These are phyloP conservation scores for Allantophomopsis lycopodina DNA, from an alignment of 2,329 filamentous ascomycete species.

Conservation along the genomic window DNA sequence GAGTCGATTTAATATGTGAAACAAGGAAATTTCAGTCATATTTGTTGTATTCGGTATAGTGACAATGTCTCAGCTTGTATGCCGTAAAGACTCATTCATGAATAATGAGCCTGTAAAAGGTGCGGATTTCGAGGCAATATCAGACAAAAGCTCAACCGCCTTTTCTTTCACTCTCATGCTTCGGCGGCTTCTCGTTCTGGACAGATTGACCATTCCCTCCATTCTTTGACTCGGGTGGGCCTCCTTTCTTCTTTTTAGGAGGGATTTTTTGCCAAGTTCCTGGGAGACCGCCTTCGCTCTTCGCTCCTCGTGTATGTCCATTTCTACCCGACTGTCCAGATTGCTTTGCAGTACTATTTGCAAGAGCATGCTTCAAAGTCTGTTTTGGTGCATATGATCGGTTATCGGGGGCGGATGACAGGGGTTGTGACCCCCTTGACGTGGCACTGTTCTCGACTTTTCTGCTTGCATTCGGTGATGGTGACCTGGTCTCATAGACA, in stretches of 20 bases:
- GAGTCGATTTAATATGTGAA: too few species aligned
- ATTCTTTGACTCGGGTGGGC: slow-evolving; percentile 29
- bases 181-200: slow-evolving; percentile 40
- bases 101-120: too few species aligned
- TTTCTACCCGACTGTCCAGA: slow-evolving; percentile 18
- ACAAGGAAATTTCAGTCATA: too few species aligned
- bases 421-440: slow-evolving; percentile 4
- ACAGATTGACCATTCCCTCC: slow-evolving; percentile 22
- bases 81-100: too few species aligned
- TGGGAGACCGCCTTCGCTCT: slow-evolving; percentile 34
- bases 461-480: slow-evolving; percentile 49
- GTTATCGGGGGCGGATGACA: slow-evolving; percentile 5
- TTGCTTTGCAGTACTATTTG: slow-evolving; percentile 21
- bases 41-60: too few species aligned
- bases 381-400: slow-evolving; percentile 5
- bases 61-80: too few species aligned
- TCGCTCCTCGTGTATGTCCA: slow-evolving; percentile 37
- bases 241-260: slow-evolving; percentile 36
- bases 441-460: slow-evolving; percentile 28
- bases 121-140: too few species aligned
- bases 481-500: slow-evolving; percentile 59
- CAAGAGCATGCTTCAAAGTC: slow-evolving; percentile 13
- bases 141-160: slow-evolving; percentile 29
- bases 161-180: slow-evolving; percentile 46
- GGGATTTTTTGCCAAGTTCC: slow-evolving; percentile 44